phyloP scores from a whole-genome alignment of 1,284 basidiomycete genomes.

The Naganishia sp. region DNA sequence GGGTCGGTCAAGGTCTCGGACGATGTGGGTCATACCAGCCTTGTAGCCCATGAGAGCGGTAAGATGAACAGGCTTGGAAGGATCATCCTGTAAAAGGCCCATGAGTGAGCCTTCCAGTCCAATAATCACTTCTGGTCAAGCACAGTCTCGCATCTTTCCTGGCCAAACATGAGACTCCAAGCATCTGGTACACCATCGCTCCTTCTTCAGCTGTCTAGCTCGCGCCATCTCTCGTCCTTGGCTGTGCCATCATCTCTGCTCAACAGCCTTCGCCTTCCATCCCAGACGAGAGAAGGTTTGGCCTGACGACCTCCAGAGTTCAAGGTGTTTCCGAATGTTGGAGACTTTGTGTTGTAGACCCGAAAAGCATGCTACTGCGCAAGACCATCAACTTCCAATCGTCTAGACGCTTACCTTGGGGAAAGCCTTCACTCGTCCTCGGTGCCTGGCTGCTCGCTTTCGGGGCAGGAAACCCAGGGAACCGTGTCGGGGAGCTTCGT shows the following conservation, averaged over 20 bases:
- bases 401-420: conserved; percentile 67
- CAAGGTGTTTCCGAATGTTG: conserved; percentile 7
- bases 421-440: conserved; percentile 98
- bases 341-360: background rate
- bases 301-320: conserved; percentile 22
- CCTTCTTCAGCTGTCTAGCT: conserved; percentile 27
- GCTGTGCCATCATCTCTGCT: conserved; percentile 6
- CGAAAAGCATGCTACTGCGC: conserved; percentile 23
- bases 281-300: conserved; percentile 22
- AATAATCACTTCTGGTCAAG: conserved; percentile 30
- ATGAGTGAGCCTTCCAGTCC: conserved; percentile 30
- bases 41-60: conserved; percentile 99
- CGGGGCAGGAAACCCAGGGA: conserved; percentile 64
- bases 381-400: conserved; percentile 26
- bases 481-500: conserved; percentile 59
- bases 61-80: conserved; percentile 98
- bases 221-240: conserved; percentile 27
- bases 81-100: conserved; percentile 75
- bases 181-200: conserved; percentile 23
- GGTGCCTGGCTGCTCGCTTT: conserved; percentile 92
- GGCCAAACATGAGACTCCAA: conserved; percentile 28
- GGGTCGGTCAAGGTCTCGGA: conserved; percentile 98
- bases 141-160: conserved; percentile 28
- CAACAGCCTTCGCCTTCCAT: conserved; percentile 7
- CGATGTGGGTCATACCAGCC: conserved; percentile 99